These are phyloP conservation scores for Talaromyces sp. DNA, from an alignment of 2,329 filamentous ascomycete genomes.

Conservation along the genomic window DNA sequence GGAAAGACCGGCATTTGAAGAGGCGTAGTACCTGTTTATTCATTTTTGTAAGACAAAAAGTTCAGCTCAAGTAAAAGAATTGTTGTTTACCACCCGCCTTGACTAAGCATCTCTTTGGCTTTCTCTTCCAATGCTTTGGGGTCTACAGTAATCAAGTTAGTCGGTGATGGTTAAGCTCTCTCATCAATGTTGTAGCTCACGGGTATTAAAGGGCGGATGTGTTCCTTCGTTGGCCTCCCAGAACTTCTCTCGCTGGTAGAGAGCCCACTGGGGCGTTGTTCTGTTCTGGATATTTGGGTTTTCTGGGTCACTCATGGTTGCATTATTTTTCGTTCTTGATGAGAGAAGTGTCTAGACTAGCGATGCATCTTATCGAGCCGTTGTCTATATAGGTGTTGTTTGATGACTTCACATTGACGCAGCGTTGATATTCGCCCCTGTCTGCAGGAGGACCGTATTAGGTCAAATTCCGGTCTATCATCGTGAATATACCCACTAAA, in stretches of 20 bases:
- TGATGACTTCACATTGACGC: constrained; percentile 29
- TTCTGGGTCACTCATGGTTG: constrained; percentile 39
- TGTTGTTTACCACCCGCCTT: constrained; percentile 49
- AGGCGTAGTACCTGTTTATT: constrained; percentile 27
- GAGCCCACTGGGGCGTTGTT: constrained; percentile 50
- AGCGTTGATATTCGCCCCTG: not conserved
- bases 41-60: not conserved
- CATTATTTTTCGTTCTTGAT: not conserved
- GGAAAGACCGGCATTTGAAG: constrained; percentile 32
- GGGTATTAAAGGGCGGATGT: constrained; percentile 50
- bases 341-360: no score
- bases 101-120: constrained; percentile 52
- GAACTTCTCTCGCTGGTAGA: constrained; percentile 55
- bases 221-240: constrained; percentile 51
- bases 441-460: no score
- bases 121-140: constrained; percentile 56
- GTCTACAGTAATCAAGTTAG: constrained; percentile 23
- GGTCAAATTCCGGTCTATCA: no score
- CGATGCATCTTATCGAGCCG: not conserved
- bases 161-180: not conserved
- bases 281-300: constrained; percentile 49
- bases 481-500: no score
- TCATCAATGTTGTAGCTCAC: constrained; percentile 20
- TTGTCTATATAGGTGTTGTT: not conserved
- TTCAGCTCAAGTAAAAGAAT: not conserved